A percentile compares a stretch with the other conserved stretches of the same genome.
Conservation (phyloP, 2,329 filamentous ascomycete species). For the Fusarium metavorans region DNA sequence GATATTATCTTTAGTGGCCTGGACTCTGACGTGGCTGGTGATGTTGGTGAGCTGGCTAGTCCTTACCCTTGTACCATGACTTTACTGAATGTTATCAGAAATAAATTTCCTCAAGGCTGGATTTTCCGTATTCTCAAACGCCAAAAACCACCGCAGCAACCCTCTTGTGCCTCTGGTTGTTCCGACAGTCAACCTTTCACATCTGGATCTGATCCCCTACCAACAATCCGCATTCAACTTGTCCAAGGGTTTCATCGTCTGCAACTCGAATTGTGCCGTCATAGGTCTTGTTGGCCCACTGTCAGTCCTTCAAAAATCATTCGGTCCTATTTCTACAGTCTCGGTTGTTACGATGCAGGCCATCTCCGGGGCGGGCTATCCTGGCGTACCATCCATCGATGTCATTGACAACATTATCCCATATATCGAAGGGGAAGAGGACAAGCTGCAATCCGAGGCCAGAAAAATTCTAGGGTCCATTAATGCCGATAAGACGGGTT, state of each 20-base stretch:
- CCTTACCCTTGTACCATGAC: background rate
- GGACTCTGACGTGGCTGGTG: constrained; percentile 91
- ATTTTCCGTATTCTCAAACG: constrained; percentile 95
- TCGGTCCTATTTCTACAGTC: constrained; percentile 82
- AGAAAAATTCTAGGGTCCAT: constrained; percentile 90
- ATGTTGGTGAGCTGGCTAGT: constrained; percentile 75
- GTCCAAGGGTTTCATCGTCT: constrained; percentile 90
- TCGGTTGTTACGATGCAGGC: constrained; percentile 95
- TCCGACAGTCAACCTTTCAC: constrained; percentile 91
- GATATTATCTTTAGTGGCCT: constrained; percentile 94
- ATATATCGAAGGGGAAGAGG: constrained; percentile 92
- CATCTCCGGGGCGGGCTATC: constrained; percentile 91
- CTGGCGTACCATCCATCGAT: constrained; percentile 92
- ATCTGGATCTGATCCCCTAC: constrained; percentile 88
- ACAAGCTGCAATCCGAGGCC: constrained; percentile 94
- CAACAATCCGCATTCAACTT: constrained; percentile 80
- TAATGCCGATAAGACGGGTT: constrained; percentile 77
- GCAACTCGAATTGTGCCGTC: constrained; percentile 98
- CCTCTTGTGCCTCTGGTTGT: constrained; percentile 93
- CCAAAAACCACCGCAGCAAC: constrained; percentile 95
- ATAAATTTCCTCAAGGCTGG: constrained; percentile 91
- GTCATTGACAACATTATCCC: constrained; percentile 96
- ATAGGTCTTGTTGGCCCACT: constrained; percentile 97
- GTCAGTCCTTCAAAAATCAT: constrained; percentile 85
- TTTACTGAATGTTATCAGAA: constrained; percentile 65